A percentile compares a stretch with the other conserved stretches of the same genome.
phyloP scores from a whole-genome alignment of 2,329 filamentous ascomycete species.

The Fusarium sp. region DNA sequence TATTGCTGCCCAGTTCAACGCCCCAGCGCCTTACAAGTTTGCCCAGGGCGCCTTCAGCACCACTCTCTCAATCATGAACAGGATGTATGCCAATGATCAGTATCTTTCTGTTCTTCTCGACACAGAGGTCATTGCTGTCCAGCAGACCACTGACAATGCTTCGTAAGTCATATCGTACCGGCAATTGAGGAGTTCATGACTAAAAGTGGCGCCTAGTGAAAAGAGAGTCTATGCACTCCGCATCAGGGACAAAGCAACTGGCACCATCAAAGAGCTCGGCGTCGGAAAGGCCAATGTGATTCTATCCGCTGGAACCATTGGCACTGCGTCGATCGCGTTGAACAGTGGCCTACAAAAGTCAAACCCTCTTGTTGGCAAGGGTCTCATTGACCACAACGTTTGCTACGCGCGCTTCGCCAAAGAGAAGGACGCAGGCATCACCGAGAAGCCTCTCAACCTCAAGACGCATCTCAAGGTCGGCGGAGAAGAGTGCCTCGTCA shows the following conservation, averaged over 20 bases:
- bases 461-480: constrained; percentile 28
- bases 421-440: constrained; percentile 11
- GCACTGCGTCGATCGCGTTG: constrained; percentile 32
- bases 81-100: constrained; percentile 39
- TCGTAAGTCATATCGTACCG: background rate
- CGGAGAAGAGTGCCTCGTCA: constrained; percentile 18
- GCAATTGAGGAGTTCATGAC: no score
- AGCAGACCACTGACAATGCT: background rate
- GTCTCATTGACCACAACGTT: constrained; percentile 35
- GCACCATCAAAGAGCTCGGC: constrained; percentile 15
- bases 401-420: constrained; percentile 36
- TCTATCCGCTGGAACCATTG: constrained; percentile 19
- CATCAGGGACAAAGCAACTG: constrained; percentile 18
- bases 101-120: constrained; percentile 29
- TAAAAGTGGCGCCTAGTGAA: no score
- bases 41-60: constrained; percentile 36
- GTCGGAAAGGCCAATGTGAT: constrained; percentile 35
- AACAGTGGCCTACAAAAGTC: constrained; percentile 33
- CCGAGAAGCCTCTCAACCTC: constrained; percentile 30
- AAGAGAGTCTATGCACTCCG: constrained; percentile 25
- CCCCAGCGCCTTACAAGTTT: constrained; percentile 34
- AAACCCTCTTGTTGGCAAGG: constrained; percentile 13
- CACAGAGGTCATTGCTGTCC: constrained; percentile 30
- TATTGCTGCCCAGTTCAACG: constrained; percentile 34
- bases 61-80: constrained; percentile 31